Evolutionary conservation across 1,139 yeast species (phyloP).

Genomic region (Nakaseomyces sp.): DNA sequence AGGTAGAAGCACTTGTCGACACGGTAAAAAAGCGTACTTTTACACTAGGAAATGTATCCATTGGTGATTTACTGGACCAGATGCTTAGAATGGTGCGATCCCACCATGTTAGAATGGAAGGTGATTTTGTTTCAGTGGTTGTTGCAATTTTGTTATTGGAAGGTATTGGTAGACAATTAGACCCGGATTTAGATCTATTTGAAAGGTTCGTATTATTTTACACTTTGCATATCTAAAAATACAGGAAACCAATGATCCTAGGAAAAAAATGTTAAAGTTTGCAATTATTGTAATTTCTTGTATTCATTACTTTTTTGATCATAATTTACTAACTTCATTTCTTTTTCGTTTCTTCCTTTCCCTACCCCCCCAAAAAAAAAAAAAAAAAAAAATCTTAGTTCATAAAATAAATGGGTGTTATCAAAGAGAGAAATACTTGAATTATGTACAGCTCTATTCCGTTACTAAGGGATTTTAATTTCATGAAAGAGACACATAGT

Average conservation of each 20-base stretch:
- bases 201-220: constrained; percentile 72
- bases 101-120: constrained; percentile 97
- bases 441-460: constrained; percentile 5
- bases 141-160: constrained; percentile 83
- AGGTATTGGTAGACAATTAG: constrained; percentile 90
- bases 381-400: no score
- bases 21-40: constrained; percentile 81
- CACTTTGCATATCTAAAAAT: constrained; percentile 33
- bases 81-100: constrained; percentile 83
- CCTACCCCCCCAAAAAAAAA: no score
- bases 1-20: constrained; percentile 75
- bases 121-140: constrained; percentile 88
- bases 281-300: no score
- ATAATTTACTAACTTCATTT: constrained; percentile 12
- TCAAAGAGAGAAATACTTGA: no score
- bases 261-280: no score
- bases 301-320: no score
- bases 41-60: constrained; percentile 82
- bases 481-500: not conserved
- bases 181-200: constrained; percentile 86
- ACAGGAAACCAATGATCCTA: constrained; percentile 42
- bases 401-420: no score
- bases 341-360: no score
- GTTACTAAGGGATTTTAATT: constrained; percentile 4
- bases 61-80: constrained; percentile 82